Conservation (phyloP, 345 rosid genomes). For the Schrenkiella parvula region DNA sequence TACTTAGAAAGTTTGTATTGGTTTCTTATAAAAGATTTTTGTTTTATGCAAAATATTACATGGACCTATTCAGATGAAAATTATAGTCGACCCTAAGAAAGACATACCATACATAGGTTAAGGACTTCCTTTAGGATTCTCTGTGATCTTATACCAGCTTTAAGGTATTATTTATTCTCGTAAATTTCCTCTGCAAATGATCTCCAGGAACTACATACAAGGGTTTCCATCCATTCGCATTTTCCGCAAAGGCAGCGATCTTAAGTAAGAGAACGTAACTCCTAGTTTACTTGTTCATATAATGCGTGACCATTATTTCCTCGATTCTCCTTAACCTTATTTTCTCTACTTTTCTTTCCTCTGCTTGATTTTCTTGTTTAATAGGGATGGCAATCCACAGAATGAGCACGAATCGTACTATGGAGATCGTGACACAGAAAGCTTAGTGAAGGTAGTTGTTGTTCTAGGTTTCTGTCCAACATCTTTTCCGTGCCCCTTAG, state of each 20-base stretch:
- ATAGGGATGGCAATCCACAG: conserved; percentile 85
- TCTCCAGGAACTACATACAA: conserved; percentile 83
- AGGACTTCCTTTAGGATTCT: neutral
- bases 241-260: conserved; percentile 93
- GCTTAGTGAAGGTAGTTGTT: conserved; percentile 71
- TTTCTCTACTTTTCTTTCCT: neutral
- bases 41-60: neutral
- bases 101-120: neutral
- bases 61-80: neutral
- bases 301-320: neutral
- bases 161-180: conserved; percentile 2
- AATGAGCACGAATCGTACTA: conserved; percentile 98
- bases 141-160: neutral
- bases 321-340: neutral
- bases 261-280: conserved; percentile 43
- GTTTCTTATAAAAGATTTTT: neutral
- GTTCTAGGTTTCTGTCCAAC: conserved; percentile 17
- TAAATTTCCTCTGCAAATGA: neutral
- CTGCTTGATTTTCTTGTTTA: conserved; percentile 12
- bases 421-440: conserved; percentile 97
- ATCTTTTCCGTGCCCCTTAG: neutral
- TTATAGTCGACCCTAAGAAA: conserved; percentile 4
- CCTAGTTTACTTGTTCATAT: neutral
- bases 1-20: neutral
- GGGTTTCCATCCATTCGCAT: conserved; percentile 99